Percentiles rank a stretch among this genome's conserved stretches.
phyloP scores from a whole-genome alignment of 2,329 filamentous ascomycete species.

The Aspergillus phoenicis region DNA sequence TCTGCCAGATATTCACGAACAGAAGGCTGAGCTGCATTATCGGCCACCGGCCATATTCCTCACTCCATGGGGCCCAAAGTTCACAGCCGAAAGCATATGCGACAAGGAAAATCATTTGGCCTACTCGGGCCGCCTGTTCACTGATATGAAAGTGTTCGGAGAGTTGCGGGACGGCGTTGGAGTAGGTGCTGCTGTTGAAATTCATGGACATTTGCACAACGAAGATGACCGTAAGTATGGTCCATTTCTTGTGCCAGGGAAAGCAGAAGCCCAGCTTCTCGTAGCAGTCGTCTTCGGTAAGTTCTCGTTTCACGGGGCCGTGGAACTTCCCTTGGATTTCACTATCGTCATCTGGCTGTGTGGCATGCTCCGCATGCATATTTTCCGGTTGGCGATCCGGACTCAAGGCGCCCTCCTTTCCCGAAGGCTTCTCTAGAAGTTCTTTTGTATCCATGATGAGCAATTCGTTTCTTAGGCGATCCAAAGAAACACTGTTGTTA shows the following conservation, averaged over 20 bases:
- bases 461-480: neutral
- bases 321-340: conserved; percentile 14
- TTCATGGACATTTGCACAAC: conserved; percentile 76
- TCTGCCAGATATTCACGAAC: conserved; percentile 76
- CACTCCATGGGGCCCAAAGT: conserved; percentile 83
- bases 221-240: conserved; percentile 70
- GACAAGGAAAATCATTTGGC: conserved; percentile 76
- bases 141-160: conserved; percentile 68
- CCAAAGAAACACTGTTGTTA: neutral
- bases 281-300: conserved; percentile 61
- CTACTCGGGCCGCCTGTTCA: conserved; percentile 67
- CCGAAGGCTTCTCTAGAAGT: neutral
- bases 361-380: conserved; percentile 21
- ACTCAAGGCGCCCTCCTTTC: neutral
- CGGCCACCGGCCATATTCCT: conserved; percentile 78
- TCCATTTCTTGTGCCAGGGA: conserved; percentile 66
- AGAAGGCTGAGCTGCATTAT: conserved; percentile 72
- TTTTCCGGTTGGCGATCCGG: conserved; percentile 11
- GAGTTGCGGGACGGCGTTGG: conserved; percentile 69
- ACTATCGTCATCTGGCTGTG: conserved; percentile 18
- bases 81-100: conserved; percentile 84
- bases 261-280: conserved; percentile 64
- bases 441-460: neutral
- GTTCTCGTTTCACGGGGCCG: conserved; percentile 36
- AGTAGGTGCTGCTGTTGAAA: conserved; percentile 74